Evolutionary conservation across 768 basidiomycete species (phyloP).

Genomic region (Tylopilus felleus): DNA sequence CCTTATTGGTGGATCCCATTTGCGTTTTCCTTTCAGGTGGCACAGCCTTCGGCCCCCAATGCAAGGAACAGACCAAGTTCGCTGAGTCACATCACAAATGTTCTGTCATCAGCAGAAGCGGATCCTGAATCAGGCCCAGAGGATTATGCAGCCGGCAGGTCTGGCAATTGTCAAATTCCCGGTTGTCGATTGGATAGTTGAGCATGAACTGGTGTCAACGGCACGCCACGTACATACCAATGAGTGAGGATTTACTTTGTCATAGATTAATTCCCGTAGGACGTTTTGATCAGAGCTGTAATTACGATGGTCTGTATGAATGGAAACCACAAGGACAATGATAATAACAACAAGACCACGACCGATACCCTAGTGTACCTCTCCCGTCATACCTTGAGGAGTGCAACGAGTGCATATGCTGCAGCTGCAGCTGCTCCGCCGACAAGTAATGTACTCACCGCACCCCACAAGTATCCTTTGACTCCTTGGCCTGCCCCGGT

Average conservation of each 20-base stretch:
- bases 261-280: neutral
- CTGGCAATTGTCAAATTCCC: neutral
- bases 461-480: conserved; percentile 81
- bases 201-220: neutral
- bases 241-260: neutral
- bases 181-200: neutral
- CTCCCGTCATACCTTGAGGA: conserved; percentile 36
- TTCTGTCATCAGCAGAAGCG: neutral
- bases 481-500: conserved; percentile 72
- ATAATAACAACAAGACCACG: neutral
- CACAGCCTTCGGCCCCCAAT: neutral
- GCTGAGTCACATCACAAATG: neutral
- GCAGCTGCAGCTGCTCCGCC: conserved; percentile 87
- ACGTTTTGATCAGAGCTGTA: neutral
- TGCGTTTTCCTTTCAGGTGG: too few relatives aligned
- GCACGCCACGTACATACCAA: neutral
- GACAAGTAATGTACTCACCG: conserved; percentile 80
- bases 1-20: neutral
- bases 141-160: neutral
- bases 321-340: neutral
- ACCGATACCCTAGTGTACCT: neutral
- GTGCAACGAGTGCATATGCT: conserved; percentile 56
- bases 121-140: neutral
- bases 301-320: conserved; percentile 2
- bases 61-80: neutral